phyloP scores from a whole-genome alignment of 345 rosid genomes.

The Citrus inodora region DNA sequence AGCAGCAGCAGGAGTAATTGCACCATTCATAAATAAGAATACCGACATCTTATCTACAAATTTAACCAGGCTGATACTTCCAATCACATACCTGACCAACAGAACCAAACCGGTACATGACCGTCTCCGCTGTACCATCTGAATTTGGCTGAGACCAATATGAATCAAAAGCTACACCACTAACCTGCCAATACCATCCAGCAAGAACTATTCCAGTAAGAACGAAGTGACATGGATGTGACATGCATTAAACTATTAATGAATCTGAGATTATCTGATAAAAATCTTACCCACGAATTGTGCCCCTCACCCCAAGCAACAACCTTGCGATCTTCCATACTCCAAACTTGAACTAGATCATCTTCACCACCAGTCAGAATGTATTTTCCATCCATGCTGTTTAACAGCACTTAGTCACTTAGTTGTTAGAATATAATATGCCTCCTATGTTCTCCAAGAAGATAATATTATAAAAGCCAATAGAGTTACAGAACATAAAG shows the following conservation, averaged over 20 bases:
- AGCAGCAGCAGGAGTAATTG: background rate
- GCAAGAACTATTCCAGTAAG: constrained; percentile 15
- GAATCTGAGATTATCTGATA: background rate
- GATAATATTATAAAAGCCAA: constrained; percentile 3
- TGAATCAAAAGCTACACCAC: constrained; percentile 99
- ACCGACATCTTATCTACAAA: background rate
- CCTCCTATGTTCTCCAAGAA: background rate
- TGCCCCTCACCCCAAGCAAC: constrained; percentile 99
- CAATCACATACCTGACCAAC: constrained; percentile 86
- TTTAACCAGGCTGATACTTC: background rate
- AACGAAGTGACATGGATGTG: constrained; percentile 16
- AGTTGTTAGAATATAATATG: constrained; percentile 9
- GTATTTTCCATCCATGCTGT: constrained; percentile 96
- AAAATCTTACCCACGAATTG: constrained; percentile 89
- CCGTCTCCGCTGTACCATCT: constrained; percentile 76
- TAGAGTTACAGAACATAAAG: background rate
- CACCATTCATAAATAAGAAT: background rate
- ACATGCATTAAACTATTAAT: constrained; percentile 10
- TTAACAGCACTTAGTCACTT: constrained; percentile 22
- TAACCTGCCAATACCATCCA: constrained; percentile 64
- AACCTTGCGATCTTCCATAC: constrained; percentile 97
- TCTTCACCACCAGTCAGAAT: constrained; percentile 98
- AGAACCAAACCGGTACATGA: constrained; percentile 96
- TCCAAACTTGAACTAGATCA: constrained; percentile 99
- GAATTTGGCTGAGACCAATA: constrained; percentile 87